Evolutionary conservation across 805 yeast genomes (phyloP), one percentile per base, ranked within the genome.

Genomic region (Candida germanica): DNA sequence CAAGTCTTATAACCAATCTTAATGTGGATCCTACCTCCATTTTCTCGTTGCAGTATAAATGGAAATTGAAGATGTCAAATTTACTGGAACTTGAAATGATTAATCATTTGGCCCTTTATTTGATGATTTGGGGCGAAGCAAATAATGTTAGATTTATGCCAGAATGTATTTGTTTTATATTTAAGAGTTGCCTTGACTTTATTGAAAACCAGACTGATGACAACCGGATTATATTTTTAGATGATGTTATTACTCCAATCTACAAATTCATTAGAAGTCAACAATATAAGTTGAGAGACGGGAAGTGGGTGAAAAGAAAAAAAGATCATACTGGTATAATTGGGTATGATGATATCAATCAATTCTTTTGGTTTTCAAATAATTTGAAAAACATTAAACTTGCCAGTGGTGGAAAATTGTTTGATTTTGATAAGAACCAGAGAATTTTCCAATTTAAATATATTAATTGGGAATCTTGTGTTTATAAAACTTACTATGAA

Each of bases 111-210:
- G 84, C 82, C 30, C 70, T 81, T 28, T 80, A 74, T 54, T 61
- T 76, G 46, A 69, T 74, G 37, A 67, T 80, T 27, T 83, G 89
- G 89, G 89, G 89, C 23, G 89, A 84, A 55, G 83, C 88, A 5
- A 81, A 80, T 54, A 83, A 79, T 54, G 64, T 74, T 19, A 52
- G 80, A 37, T 74, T 71, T 44, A 58, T 69, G 51, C 79, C 80
- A 1, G 73, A 56, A 28, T 53, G 59, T 48, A 53, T 50, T 4
- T 63, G 69, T 39, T 64, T 61, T 36, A 50, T 64, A 9, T 61
- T 38, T 40, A 56, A 59, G 28, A 46, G 57, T 38, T 53, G 58
- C 3, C 36, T 49, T 5, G 64, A 60, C 26, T 45, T 48, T 27
- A 50, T 38, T 17, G 17, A 53, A 31, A 17, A 44, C 37, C 26